These are phyloP conservation scores for Diaporthe velutina DNA, from an alignment of 2,329 filamentous ascomycete genomes.

Conservation along the genomic window DNA sequence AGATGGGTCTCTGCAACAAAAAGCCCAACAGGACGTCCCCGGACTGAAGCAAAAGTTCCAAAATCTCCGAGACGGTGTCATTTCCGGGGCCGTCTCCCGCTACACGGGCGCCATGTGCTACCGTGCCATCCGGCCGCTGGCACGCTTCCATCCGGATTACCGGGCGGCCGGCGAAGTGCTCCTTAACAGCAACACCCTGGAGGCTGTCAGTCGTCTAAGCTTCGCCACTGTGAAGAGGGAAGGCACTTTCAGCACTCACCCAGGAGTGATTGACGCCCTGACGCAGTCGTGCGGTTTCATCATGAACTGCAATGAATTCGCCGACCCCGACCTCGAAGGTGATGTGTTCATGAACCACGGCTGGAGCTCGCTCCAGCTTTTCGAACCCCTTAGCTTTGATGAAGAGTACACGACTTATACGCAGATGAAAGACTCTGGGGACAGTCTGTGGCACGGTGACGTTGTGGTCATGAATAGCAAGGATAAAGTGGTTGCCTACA, in stretches of 20 bases:
- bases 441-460: conserved; percentile 65
- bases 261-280: conserved; percentile 70
- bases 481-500: conserved; percentile 57
- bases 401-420: conserved; percentile 68
- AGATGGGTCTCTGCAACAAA: not conserved
- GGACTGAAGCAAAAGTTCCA: conserved; percentile 46
- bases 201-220: conserved; percentile 54
- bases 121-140: conserved; percentile 72
- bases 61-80: conserved; percentile 69
- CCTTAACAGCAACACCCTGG: conserved; percentile 59
- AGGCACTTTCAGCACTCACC: conserved; percentile 63
- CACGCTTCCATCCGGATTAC: conserved; percentile 67
- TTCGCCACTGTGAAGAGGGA: conserved; percentile 56
- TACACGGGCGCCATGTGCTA: conserved; percentile 82
- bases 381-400: conserved; percentile 49
- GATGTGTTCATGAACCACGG: conserved; percentile 71
- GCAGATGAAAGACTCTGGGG: conserved; percentile 66
- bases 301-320: conserved; percentile 66
- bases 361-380: conserved; percentile 65
- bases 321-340: conserved; percentile 63
- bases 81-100: conserved; percentile 76
- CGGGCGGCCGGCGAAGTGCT: conserved; percentile 71
- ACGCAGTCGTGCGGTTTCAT: conserved; percentile 73
- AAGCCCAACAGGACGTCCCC: not conserved
- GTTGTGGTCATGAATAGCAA: conserved; percentile 67